Base-by-base conservation (phyloP, 768 basidiomycete genomes). In the Mycena maculata region DNA sequence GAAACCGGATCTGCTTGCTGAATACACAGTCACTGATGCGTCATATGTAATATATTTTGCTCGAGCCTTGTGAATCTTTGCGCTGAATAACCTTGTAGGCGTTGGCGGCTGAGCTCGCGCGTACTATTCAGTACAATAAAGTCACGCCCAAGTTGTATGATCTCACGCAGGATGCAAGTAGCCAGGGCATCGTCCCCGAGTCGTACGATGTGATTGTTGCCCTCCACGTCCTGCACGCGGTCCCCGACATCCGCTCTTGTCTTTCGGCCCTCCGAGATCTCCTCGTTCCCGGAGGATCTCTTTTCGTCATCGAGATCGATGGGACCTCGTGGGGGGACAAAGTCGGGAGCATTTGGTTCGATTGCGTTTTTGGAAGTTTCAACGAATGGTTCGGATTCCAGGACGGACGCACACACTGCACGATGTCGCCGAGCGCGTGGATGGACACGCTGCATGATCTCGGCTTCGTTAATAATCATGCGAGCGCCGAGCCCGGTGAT, bases 11-110 rank as follows among this genome's bases (percentile, higher is more conserved):
- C 53, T 67, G 4, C 16, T 56, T 31, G 39, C 22, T 3, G 65
- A 67, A n/a, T 67, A 67, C 31, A 67, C 65, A 0, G 38, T 67
- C 4, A 61, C 65, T 1, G 65, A 67, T n/a, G 41, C 48, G 6
- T 67, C 65, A 10, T 67, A 67, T 41, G 42, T 42, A 15, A 25
- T 56, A 22, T 10, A 39, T 42, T 18, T 12, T 30, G 18, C 18
- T 31, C 28, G 8, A 18, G n/a, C n/a, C n/a, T n/a, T 45, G 11
- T 45, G 20, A 6, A 6, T 10, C 22, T 25, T 25, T 5, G 23
- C 11, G 44, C 3, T 45, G 16, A 12, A 28, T 22, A 27, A 13
- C 33, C 4, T 31, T 42, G 2, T 23, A 5, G 12, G 57, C n/a
- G 63, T 45, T 64, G n/a, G 64, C 42, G 1, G 25, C 65, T 10